Conservation (phyloP, 2,329 filamentous ascomycete genomes). For the Sclerotinia spermophila region DNA sequence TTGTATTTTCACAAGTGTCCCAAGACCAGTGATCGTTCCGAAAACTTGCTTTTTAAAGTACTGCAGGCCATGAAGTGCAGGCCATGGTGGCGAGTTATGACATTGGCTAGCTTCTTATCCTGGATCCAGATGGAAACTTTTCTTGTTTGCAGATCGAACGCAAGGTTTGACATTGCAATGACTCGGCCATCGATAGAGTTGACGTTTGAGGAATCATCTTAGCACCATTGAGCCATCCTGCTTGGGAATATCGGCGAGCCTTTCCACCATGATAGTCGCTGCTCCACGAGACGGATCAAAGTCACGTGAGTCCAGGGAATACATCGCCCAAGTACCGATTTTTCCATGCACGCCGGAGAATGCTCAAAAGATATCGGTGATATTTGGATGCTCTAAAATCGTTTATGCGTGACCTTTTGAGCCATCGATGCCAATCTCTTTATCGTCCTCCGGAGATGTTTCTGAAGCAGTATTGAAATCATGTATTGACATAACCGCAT, state of each 20-base stretch:
- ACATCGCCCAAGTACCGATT: neutral
- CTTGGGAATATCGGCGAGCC: neutral
- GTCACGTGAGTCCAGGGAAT: neutral
- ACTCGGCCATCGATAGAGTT: neutral
- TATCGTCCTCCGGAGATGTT: neutral
- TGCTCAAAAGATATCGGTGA: conserved; percentile 1
- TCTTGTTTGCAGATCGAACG: neutral
- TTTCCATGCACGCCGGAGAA: conserved; percentile 13
- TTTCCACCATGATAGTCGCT: neutral
- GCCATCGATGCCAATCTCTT: neutral
- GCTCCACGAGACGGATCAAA: neutral
- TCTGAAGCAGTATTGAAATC: conserved; percentile 5
- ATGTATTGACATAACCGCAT: neutral
- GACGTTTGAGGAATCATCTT: conserved; percentile 5
- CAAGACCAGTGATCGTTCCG: neutral
- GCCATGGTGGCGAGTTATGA: neutral
- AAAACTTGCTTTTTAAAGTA: conserved; percentile 4
- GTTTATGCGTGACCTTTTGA: conserved; percentile 12
- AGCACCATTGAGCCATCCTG: conserved; percentile 3
- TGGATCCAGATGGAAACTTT: conserved; percentile 1
- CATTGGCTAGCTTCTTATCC: neutral
- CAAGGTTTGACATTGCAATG: neutral
- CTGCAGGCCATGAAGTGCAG: conserved; percentile 2
- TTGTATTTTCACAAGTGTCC: conserved; percentile 1
- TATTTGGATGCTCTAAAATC: conserved; percentile 6